These are phyloP conservation scores for Postia placenta DNA, from an alignment of 768 basidiomycete species.

Conservation along the genomic window DNA sequence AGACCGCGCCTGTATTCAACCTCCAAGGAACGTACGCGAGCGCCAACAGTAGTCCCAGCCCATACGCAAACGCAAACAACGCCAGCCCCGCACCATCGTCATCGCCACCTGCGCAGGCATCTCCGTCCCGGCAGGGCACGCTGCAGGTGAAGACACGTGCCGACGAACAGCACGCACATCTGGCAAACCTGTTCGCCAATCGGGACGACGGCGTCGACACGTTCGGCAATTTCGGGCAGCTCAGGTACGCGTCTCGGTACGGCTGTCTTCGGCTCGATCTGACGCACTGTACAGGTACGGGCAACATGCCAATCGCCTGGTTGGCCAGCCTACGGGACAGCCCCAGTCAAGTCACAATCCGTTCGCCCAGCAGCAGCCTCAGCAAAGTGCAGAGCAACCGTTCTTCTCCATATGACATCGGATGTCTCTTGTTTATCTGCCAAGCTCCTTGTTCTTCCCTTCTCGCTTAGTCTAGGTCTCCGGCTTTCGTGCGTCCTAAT, in stretches of 20 bases:
- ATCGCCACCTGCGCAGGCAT: slow-evolving; percentile 31
- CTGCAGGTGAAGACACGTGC: slow-evolving; percentile 29
- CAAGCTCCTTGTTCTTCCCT: not conserved
- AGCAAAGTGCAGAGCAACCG: slow-evolving; percentile 28
- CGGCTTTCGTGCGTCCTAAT: no score
- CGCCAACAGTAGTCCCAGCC: slow-evolving; percentile 36
- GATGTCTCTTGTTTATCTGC: not conserved
- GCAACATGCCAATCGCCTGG: slow-evolving; percentile 22
- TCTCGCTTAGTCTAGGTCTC: no score
- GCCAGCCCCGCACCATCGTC: slow-evolving; percentile 37
- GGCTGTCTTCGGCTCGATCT: not conserved
- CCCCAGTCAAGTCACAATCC: slow-evolving; percentile 47
- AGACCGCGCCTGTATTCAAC: slow-evolving; percentile 50
- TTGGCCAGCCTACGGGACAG: slow-evolving; percentile 27
- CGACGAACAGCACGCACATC: slow-evolving; percentile 67
- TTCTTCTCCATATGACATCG: slow-evolving; percentile 26
- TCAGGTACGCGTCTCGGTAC: slow-evolving; percentile 44
- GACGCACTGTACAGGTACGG: slow-evolving; percentile 35
- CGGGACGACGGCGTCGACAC: slow-evolving; percentile 92
- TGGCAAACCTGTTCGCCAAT: slow-evolving; percentile 82
- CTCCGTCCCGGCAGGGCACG: slow-evolving; percentile 24
- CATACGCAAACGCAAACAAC: slow-evolving; percentile 36
- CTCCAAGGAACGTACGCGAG: slow-evolving; percentile 69
- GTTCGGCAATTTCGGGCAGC: slow-evolving; percentile 81
- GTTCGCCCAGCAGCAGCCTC: slow-evolving; percentile 56